Evolutionary conservation across 768 basidiomycete species (phyloP).

Genomic region (Phylloporus sp.): DNA sequence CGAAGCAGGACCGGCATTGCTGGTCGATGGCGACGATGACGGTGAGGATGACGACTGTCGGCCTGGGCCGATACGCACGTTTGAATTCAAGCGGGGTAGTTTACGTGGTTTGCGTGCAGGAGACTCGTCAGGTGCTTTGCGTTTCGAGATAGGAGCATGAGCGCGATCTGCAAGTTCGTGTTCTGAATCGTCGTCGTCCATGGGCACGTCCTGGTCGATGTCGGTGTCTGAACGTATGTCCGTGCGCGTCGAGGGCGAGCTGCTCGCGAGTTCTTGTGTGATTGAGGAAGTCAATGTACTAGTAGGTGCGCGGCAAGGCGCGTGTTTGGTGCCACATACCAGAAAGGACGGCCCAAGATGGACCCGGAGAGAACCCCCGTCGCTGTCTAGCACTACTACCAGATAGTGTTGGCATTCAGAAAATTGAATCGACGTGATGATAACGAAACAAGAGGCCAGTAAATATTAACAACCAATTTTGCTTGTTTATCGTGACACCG

Average conservation of each 20-base stretch:
- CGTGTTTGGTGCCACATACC: constrained; percentile 16
- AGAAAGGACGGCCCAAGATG: constrained; percentile 24
- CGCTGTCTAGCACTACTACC: too few relatives aligned
- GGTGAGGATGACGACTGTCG: background rate
- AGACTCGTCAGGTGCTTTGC: constrained; percentile 20
- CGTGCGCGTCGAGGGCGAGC: constrained; percentile 13
- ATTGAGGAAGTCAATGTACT: too few relatives aligned
- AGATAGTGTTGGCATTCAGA: constrained; percentile 3
- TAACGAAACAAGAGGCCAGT: too few relatives aligned
- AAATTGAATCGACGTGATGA: background rate
- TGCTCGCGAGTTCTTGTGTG: constrained; percentile 18
- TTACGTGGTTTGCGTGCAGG: constrained; percentile 15
- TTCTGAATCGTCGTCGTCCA: constrained; percentile 22
- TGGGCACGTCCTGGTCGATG: constrained; percentile 11
- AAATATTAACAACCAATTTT: too few relatives aligned
- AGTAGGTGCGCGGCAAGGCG: background rate
- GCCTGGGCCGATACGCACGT: background rate
- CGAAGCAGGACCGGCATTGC: background rate
- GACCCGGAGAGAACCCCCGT: constrained; percentile 21
- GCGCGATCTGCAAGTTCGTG: background rate
- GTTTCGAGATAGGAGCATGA: constrained; percentile 20
- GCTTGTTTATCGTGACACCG: too few relatives aligned
- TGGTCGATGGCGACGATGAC: background rate
- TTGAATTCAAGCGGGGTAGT: constrained; percentile 15
- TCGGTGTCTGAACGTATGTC: constrained; percentile 15